phyloP scores from a whole-genome alignment of 306 rosid genomes.

The Sphenostylis stenocarpa region DNA sequence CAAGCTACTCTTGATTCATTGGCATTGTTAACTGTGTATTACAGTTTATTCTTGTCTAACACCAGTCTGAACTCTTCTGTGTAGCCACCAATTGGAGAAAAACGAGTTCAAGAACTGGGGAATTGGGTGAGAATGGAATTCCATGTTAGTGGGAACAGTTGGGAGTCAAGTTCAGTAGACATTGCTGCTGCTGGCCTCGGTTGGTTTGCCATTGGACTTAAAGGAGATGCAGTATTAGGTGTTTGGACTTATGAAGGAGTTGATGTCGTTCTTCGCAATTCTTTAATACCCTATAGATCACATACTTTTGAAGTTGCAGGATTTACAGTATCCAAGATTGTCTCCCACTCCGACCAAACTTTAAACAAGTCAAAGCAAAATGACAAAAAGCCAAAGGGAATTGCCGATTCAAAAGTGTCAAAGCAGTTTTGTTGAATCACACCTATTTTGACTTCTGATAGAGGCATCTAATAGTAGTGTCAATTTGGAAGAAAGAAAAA shows the following conservation, averaged over 20 bases:
- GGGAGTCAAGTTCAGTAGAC: constrained; percentile 93
- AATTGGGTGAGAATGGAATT: constrained; percentile 73
- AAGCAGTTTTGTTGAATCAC: constrained; percentile 24
- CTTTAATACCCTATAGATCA: constrained; percentile 73
- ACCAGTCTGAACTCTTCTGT: constrained; percentile 26
- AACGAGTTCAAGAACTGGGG: constrained; percentile 77
- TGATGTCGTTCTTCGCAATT: constrained; percentile 66
- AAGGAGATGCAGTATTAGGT: constrained; percentile 75
- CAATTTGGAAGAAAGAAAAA: not conserved
- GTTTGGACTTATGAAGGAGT: constrained; percentile 91
- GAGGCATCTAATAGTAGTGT: constrained; percentile 25
- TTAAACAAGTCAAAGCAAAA: constrained; percentile 45
- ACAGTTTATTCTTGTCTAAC: constrained; percentile 20
- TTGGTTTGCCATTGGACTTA: constrained; percentile 90
- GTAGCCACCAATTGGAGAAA: constrained; percentile 86
- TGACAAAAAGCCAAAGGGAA: constrained; percentile 45
- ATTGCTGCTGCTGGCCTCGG: constrained; percentile 87
- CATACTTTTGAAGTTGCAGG: constrained; percentile 70
- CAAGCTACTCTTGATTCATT: not conserved
- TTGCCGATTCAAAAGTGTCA: constrained; percentile 23
- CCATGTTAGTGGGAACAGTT: constrained; percentile 63
- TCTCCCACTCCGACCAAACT: constrained; percentile 72
- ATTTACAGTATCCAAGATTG: constrained; percentile 80
- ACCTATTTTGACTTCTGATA: constrained; percentile 2
- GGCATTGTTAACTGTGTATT: constrained; percentile 17